Base-by-base conservation (phyloP, 352 stramenopile species). In the Phytopythium aichiense region DNA sequence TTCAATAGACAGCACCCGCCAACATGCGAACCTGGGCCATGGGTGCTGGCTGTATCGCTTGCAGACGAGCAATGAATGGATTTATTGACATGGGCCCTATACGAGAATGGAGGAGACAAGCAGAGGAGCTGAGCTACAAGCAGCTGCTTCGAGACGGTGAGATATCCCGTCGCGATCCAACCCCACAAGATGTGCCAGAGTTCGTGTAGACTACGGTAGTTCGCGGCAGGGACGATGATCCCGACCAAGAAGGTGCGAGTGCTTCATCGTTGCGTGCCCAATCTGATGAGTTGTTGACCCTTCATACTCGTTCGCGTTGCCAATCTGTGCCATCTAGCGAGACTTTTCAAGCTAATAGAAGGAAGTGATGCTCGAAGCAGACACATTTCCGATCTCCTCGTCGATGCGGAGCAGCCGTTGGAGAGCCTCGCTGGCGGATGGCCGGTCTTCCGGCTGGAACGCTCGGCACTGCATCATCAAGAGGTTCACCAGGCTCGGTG, bases 401-500 rank as follows among this genome's bases (percentile, higher is more conserved):
- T 79, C 58, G 12, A 76, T 73, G 18, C 68, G 56, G 22, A 64
- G 61, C 43, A 81, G 38, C 52, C 74, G 71, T 6, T 72, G 53
- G 12, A 82, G 55, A 8, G 66, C 50, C 23, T 82, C 71, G 6
- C 74, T 61, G 0, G 71, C 74, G 13, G 67, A 74, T 11, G 71
- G 73, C 22, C 75, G 68, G 5, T 76, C 68, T 22, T 84, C 75
- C 12, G 75, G 73, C 51, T 80, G 69, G 33, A 80, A 81, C 23
- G 71, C 71, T 31, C 77, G 63, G 33, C 76, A 84, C 25, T 75
- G 60, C 55, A 77, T 69, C 58, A 66, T 69, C 22, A 84, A 55
- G n/a, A 79, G 58, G 16, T 71, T 73, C 35, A 80, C 60, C 7
- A 65, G 52, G 8, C 63, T 72, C 3, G 74, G 72, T 8, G 65